A percentile compares a stretch with the other conserved stretches of the same genome.
Conservation (phyloP, 495 filamentous ascomycete genomes). For the Cercophora scortea region DNA sequence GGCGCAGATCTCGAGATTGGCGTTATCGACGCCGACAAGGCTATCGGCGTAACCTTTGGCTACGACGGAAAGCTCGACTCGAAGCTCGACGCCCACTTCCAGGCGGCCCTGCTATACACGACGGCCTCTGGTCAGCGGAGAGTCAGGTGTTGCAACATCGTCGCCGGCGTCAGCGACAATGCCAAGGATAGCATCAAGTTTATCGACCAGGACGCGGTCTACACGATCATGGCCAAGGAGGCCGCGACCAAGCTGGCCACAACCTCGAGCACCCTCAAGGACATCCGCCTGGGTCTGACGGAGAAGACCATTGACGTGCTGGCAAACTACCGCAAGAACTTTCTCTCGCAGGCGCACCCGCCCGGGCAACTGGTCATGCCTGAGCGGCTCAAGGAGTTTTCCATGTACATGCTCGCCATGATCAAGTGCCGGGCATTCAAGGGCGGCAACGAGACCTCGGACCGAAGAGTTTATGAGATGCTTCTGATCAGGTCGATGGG, state of each 20-base stretch:
- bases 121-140: conserved; percentile 83
- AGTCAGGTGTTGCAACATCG: conserved; percentile 87
- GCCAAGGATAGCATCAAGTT: conserved; percentile 79
- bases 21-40: conserved; percentile 87
- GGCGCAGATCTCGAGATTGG: conserved; percentile 95
- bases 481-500: conserved; percentile 84
- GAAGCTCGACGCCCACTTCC: conserved; percentile 96
- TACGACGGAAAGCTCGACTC: conserved; percentile 96
- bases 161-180: conserved; percentile 83
- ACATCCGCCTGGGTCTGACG: conserved; percentile 72
- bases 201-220: conserved; percentile 90
- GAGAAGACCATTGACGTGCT: conserved; percentile 96
- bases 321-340: conserved; percentile 86
- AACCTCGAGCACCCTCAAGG: conserved; percentile 71
- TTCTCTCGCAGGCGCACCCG: conserved; percentile 68
- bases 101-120: conserved; percentile 89
- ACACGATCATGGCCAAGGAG: conserved; percentile 84
- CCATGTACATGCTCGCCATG: conserved; percentile 92
- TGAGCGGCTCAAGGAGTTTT: conserved; percentile 92
- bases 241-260: conserved; percentile 66
- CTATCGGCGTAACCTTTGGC: conserved; percentile 82
- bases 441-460: conserved; percentile 83
- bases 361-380: conserved; percentile 92
- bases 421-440: conserved; percentile 92
- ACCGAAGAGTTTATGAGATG: conserved; percentile 86